Evolutionary conservation across 2,329 filamentous ascomycete genomes (phyloP).

Genomic region (Sporothrix variecibatus): DNA sequence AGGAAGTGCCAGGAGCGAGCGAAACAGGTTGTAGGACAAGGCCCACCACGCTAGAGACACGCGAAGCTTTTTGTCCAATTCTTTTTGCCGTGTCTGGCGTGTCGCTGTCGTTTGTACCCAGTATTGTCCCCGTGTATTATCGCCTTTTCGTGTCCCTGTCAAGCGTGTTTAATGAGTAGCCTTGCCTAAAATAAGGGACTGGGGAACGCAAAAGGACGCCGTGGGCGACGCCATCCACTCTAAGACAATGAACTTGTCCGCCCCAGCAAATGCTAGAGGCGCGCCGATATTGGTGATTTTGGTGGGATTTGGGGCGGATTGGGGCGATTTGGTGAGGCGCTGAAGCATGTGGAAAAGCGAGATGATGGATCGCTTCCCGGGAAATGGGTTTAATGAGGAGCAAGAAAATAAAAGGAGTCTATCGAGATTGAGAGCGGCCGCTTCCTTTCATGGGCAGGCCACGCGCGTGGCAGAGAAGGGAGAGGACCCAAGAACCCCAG

Average conservation of each 20-base stretch:
- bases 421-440: conserved; percentile 21
- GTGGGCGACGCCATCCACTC: conserved; percentile 17
- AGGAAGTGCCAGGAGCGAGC: not conserved
- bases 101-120: not conserved
- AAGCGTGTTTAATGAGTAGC: conserved; percentile 21
- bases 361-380: not conserved
- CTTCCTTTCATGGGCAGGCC: conserved; percentile 2
- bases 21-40: conserved; percentile 6
- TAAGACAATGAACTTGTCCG: not conserved
- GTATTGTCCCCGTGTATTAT: not conserved
- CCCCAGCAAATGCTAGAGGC: not conserved
- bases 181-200: conserved; percentile 19
- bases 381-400: conserved; percentile 17
- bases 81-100: conserved; percentile 3
- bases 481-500: not conserved
- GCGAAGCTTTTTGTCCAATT: conserved; percentile 4
- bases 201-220: conserved; percentile 12
- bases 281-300: conserved; percentile 1
- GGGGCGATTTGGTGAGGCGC: not conserved
- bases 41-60: conserved; percentile 25
- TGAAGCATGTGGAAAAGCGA: not conserved
- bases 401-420: not conserved
- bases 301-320: not conserved
- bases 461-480: conserved; percentile 7
- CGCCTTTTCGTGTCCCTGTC: not conserved